Base-by-base conservation (phyloP, 805 yeast species). In the Candida coleopterorum region DNA sequence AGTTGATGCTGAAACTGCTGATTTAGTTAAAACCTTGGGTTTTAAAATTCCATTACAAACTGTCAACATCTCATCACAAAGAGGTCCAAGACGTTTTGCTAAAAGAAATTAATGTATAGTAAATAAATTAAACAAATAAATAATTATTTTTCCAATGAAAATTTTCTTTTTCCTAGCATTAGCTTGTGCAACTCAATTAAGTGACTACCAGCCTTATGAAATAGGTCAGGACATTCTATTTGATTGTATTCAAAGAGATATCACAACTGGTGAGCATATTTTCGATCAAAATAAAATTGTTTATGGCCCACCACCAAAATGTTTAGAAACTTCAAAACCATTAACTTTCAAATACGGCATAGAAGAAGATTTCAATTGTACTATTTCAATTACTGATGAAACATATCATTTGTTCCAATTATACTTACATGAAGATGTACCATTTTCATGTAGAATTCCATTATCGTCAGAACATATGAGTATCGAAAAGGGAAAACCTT, bases 1-100 rank as follows among this genome's bases (percentile, higher is more conserved):
- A 76, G 95, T 90, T 68, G 98, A 90, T 74, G 77, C 85, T 68
- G 96, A 88, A 76, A 90, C 97, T 63, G 87, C 87, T 66, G 93
- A 85, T 66, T 79, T 90, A 74, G 88, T 90, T 64, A 86, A 88
- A 78, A 66, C 90, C 57, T 79, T 90, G 65, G 97, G 97, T 66
- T 82, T 85, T 81, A 63, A 63, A 62, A 77, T 87, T 62, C 94
- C 95, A 69, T 70, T 85, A 64, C 79, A 81, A 64, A 88, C 88
- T 62, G 79, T 82, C 66, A 73, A 85, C 58, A 85, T 87, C 62
- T 83, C 95, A 68, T 74, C 93, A 65, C 87, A 84, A 75, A 85
- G 94, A 77, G 79, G 77, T 57, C 74, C 79, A 70, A 84, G 90
- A 82, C 84, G 95, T 78, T 85, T 74, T 83, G 83, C 87, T 72